Base-by-base conservation (phyloP, 257 asterid species). In the Capsicum pubescens region DNA sequence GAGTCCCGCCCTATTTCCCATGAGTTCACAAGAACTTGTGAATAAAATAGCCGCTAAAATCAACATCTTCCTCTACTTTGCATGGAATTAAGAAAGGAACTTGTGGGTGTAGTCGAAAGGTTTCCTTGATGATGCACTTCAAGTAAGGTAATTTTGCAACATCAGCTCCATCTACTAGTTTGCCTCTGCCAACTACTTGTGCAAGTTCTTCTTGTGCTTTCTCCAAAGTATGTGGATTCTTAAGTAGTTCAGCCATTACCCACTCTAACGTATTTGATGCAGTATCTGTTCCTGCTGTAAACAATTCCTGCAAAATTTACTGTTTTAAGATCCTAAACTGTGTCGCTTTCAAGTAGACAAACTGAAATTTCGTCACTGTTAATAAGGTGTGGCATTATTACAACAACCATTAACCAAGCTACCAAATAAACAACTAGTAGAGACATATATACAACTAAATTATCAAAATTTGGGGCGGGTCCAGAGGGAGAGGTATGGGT, bases 1-100 rank as follows among this genome's bases (percentile, higher is more conserved):
- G 83, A 61, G 60, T 88, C 88, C 1, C 88, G 82, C 0, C 91
- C 83, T 46, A 88, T 83, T 44, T 88, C 89, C 88, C 91, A 88
- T 17, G 57, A 79, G 19, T 88, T 86, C 12, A 84, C 88, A 3
- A 86, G 68, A 5, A 88, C 86, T 55, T 85, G 88, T 0, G 88
- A 7, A 86, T 78, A 5, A 4, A 57, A 70, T 82, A 86, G 9
- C 89, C 88, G 32, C 42, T 50, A 9, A 84, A 57, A 5, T 88
- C 86, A 68, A 79, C 79, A 39, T 84, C 86, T 58, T 84, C 76
- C 19, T 79, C 88, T 5, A 54, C 74, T 56, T 14, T 81, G 57
- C 89, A 88, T 1, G 89, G 87, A 60, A 88, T 26, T 79, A 88
- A 58, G 82, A 88, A 82, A 1, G 89, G 89, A 17, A 15, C 88